Percentiles rank a stretch among this genome's conserved stretches.
Evolutionary conservation across 345 rosid species (phyloP).

Genomic region (Citrus medica): DNA sequence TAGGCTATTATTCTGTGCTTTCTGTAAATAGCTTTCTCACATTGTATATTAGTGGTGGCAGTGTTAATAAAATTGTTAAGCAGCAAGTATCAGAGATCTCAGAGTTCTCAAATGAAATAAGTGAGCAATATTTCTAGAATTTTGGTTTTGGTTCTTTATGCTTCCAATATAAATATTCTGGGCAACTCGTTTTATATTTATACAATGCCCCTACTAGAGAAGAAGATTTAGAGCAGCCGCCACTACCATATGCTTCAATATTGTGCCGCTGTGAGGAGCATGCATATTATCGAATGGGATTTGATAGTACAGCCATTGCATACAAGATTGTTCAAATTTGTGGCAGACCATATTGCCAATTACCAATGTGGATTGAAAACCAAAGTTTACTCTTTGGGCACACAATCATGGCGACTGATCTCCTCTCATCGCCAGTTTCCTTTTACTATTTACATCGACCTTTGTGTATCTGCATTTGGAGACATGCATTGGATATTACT

Average conservation of each 20-base stretch:
- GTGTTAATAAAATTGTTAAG: too few species aligned
- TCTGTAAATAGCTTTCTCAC: too few species aligned
- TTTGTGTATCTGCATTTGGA: neutral
- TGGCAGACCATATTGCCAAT: too few species aligned
- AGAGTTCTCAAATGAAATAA: neutral
- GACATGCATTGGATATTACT: neutral
- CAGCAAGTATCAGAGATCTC: neutral
- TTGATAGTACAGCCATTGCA: neutral
- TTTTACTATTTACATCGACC: neutral
- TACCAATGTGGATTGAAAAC: neutral
- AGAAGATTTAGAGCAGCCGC: neutral
- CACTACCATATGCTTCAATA: neutral
- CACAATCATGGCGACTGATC: neutral
- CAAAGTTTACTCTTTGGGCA: neutral
- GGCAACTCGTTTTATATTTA: neutral
- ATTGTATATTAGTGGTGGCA: too few species aligned
- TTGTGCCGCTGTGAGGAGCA: neutral
- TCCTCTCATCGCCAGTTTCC: neutral
- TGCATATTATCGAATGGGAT: neutral
- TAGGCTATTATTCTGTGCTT: too few species aligned
- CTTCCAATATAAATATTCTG: neutral
- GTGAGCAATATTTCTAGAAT: too few species aligned
- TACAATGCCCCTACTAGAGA: neutral
- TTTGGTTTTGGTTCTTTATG: neutral
- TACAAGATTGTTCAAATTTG: neutral